These are phyloP conservation scores for Calycina marina DNA, from an alignment of 2,329 filamentous ascomycete genomes.

Conservation along the genomic window DNA sequence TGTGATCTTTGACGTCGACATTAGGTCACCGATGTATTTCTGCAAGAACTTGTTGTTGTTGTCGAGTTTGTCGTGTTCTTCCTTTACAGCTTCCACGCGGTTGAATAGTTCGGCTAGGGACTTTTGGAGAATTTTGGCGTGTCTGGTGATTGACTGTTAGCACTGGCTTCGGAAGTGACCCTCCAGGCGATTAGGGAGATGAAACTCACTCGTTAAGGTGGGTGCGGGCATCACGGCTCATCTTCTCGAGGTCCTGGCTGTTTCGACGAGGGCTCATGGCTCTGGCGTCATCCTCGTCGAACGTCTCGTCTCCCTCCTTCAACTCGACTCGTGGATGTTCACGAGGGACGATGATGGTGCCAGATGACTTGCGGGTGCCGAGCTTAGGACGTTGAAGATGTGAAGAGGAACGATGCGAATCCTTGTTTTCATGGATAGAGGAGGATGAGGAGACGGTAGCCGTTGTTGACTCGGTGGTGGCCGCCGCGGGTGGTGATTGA, in stretches of 20 bases:
- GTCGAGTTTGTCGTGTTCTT: slow-evolving; percentile 92
- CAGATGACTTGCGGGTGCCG: slow-evolving; percentile 62
- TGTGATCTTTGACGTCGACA: slow-evolving; percentile 68
- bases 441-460: slow-evolving; percentile 10
- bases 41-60: slow-evolving; percentile 95
- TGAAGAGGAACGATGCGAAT: neutral
- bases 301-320: slow-evolving; percentile 46
- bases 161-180: slow-evolving; percentile 5
- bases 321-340: slow-evolving; percentile 62
- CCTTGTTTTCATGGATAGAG: slow-evolving; percentile 9
- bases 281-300: slow-evolving; percentile 76
- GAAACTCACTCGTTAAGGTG: slow-evolving; percentile 36
- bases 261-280: slow-evolving; percentile 90
- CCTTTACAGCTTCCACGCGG: slow-evolving; percentile 84
- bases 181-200: slow-evolving; percentile 14
- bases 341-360: slow-evolving; percentile 68
- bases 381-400: slow-evolving; percentile 42
- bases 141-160: slow-evolving; percentile 34
- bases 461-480: neutral
- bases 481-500: neutral
- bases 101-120: slow-evolving; percentile 82
- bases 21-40: slow-evolving; percentile 94
- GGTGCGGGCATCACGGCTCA: slow-evolving; percentile 68
- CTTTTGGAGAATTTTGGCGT: slow-evolving; percentile 78
- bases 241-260: slow-evolving; percentile 76